These are phyloP conservation scores for Megacollybia platyphylla DNA, from an alignment of 1,284 basidiomycete genomes.

Conservation along the genomic window DNA sequence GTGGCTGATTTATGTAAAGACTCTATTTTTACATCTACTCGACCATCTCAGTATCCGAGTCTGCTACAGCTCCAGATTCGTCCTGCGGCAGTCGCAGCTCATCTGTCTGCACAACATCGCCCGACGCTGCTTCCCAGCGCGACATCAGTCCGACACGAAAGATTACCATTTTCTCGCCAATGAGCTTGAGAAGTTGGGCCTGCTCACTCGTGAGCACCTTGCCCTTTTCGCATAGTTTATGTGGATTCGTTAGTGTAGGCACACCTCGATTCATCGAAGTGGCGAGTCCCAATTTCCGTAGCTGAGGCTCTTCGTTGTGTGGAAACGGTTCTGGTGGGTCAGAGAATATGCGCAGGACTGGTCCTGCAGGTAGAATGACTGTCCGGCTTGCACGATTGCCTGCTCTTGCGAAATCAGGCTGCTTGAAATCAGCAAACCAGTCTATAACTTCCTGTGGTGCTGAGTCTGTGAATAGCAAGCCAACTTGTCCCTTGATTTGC, in stretches of 20 bases:
- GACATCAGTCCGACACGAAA: slow-evolving; percentile 66
- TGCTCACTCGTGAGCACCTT: slow-evolving; percentile 75
- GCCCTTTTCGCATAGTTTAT: slow-evolving; percentile 78
- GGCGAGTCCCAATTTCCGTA: slow-evolving; percentile 82
- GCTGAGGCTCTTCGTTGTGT: slow-evolving; percentile 93
- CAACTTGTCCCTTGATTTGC: slow-evolving; percentile 90
- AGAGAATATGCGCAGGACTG: slow-evolving; percentile 61
- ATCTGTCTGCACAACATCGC: slow-evolving; percentile 53
- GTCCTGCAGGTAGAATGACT: slow-evolving; percentile 65
- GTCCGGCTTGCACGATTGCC: slow-evolving; percentile 73
- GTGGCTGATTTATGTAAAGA: slow-evolving; percentile 3
- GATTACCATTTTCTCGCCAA: slow-evolving; percentile 76
- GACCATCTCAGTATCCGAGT: slow-evolving; percentile 27
- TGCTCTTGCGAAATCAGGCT: slow-evolving; percentile 85
- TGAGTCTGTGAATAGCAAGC: slow-evolving; percentile 85
- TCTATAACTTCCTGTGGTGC: slow-evolving; percentile 81
- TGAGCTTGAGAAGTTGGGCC: slow-evolving; percentile 80
- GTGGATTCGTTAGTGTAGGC: slow-evolving; percentile 73
- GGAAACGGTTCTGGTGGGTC: slow-evolving; percentile 81
- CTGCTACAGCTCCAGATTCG: slow-evolving; percentile 20
- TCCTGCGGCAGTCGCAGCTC: slow-evolving; percentile 22
- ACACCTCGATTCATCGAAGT: slow-evolving; percentile 84
- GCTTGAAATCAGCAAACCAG: slow-evolving; percentile 89
- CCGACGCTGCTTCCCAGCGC: slow-evolving; percentile 65
- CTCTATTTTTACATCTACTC: slow-evolving; percentile 14